Evolutionary conservation across 371 early-diverging fungal species (phyloP).

Genomic region (Mortierella sp.): DNA sequence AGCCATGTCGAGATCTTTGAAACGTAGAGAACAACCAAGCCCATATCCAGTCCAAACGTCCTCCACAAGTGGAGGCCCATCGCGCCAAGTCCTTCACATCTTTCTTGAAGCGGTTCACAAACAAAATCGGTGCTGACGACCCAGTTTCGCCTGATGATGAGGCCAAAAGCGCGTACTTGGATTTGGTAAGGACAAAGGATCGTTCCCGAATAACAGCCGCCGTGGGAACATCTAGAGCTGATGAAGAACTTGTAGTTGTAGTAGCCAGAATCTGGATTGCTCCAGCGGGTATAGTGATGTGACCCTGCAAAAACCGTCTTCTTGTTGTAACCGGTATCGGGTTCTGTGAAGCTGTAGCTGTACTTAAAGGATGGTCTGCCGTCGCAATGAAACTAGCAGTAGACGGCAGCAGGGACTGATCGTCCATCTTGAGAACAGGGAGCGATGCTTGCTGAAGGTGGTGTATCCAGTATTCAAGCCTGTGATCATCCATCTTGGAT

Average conservation of each 20-base stretch:
- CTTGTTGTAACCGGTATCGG: conserved; percentile 17
- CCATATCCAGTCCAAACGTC: conserved; percentile 53
- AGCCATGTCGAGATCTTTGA: conserved; percentile 11
- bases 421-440: conserved; percentile 25
- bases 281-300: conserved; percentile 46
- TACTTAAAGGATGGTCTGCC: not conserved
- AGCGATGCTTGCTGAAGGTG: conserved; percentile 20
- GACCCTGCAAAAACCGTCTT: conserved; percentile 37
- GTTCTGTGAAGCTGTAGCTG: conserved; percentile 6
- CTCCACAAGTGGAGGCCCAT: conserved; percentile 47
- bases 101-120: conserved; percentile 21
- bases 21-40: conserved; percentile 38
- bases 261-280: conserved; percentile 15
- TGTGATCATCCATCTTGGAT: conserved; percentile 33
- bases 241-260: not conserved
- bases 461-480: conserved; percentile 33
- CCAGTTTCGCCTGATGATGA: not conserved
- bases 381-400: conserved; percentile 12
- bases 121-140: conserved; percentile 4
- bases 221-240: too few species aligned
- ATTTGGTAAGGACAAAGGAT: conserved; percentile 17
- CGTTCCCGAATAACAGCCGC: conserved; percentile 10
- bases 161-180: conserved; percentile 15
- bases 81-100: conserved; percentile 35
- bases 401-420: conserved; percentile 23